Evolutionary conservation across 2,329 filamentous ascomycete genomes (phyloP).

Genomic region (Penicillium sp.): DNA sequence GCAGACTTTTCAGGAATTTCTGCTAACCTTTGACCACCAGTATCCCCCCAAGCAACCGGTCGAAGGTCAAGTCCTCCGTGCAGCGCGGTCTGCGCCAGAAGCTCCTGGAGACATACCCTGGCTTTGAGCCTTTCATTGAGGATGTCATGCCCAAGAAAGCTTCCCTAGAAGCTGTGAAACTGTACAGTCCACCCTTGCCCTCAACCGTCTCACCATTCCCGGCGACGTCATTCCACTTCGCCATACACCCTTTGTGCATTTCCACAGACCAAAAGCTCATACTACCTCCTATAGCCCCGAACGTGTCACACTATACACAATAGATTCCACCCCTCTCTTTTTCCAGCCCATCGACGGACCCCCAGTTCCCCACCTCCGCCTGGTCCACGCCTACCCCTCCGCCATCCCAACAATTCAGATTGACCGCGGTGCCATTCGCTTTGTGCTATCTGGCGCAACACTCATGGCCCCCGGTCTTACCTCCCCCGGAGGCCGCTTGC

Average conservation of each 20-base stretch:
- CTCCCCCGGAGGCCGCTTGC: conserved; percentile 76
- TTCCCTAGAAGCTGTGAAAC: conserved; percentile 85
- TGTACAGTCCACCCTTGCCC: conserved; percentile 49
- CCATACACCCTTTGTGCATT: not conserved
- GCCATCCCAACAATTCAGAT: conserved; percentile 84
- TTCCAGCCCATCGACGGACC: conserved; percentile 80
- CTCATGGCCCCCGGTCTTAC: conserved; percentile 96
- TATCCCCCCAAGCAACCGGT: conserved; percentile 75
- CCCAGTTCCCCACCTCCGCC: conserved; percentile 81
- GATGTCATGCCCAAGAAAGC: conserved; percentile 94
- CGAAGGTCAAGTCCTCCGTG: conserved; percentile 96
- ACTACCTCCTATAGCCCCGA: conserved; percentile 61
- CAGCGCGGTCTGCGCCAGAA: conserved; percentile 83
- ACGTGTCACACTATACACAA: conserved; percentile 82
- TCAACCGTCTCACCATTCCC: not conserved
- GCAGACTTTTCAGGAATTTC: too few relatives aligned
- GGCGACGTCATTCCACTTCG: not conserved
- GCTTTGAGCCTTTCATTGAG: conserved; percentile 84
- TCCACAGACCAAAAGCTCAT: conserved; percentile 3
- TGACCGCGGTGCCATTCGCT: conserved; percentile 93
- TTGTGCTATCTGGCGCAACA: conserved; percentile 88
- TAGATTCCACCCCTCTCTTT: conserved; percentile 78
- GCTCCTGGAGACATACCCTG: conserved; percentile 80
- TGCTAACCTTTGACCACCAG: conserved; percentile 46
- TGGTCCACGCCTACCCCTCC: conserved; percentile 86